A percentile compares a stretch with the other conserved stretches of the same genome.
Conservation (phyloP, 192 early-diverging fungal genomes). For the Backusella tuberculispora region DNA sequence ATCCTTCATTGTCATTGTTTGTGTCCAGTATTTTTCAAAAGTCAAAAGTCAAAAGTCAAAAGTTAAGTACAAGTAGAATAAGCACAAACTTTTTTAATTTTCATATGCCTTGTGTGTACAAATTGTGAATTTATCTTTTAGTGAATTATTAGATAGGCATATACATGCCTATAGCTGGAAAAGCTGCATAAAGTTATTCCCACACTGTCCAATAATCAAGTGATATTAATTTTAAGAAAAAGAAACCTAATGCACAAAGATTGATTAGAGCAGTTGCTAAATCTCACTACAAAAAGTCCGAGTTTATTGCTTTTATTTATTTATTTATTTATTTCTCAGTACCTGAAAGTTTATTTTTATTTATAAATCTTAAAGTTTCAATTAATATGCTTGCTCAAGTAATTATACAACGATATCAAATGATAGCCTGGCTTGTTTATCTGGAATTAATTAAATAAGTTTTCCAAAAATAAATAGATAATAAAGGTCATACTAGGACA, state of each 20-base stretch:
- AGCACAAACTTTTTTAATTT: constrained; percentile 1
- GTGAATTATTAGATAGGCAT: neutral
- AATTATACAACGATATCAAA: neutral
- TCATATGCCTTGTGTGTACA: neutral
- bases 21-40: neutral
- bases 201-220: constrained; percentile 9
- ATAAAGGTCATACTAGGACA: neutral
- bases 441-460: neutral
- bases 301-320: neutral
- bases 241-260: neutral
- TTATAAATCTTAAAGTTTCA: neutral
- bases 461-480: neutral
- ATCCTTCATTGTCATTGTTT: neutral
- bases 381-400: neutral
- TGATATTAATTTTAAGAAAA: constrained; percentile 10
- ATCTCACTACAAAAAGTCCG: neutral
- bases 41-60: constrained; percentile 2
- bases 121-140: neutral
- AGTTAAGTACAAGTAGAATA: neutral
- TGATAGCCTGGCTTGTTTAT: neutral
- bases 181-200: neutral
- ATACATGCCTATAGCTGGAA: neutral
- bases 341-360: neutral
- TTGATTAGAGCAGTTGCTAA: neutral
- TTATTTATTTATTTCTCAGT: neutral